Base-by-base conservation (phyloP, 495 filamentous ascomycete genomes). In the Rhypophila decipiens region DNA sequence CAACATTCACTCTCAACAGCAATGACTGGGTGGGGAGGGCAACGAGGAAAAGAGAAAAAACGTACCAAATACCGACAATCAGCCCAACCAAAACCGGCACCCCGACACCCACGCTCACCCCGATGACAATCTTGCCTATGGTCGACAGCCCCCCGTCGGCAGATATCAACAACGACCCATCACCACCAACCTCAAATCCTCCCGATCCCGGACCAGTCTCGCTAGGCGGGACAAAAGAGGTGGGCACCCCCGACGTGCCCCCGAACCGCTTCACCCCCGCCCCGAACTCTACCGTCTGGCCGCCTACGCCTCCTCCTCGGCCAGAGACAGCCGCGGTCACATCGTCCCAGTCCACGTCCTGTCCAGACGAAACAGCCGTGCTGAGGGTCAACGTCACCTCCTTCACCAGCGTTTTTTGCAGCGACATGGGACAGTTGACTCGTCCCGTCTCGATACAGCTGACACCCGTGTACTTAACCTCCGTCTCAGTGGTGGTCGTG, bases 401-500 rank as follows among this genome's bases (percentile, higher is more conserved):
- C 2, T 58, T 50, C 9, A 57, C 64, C 0, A 58, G 56, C 2
- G 72, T 72, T 11, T 55, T 64, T 42, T 75, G 75, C 15, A 69
- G 56, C 3, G 68, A 69, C 11, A 42, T 62, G 1, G 76, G 75
- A 47, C 76, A 79, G 53, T 71, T 67, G 42, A 70, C 44, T 10
- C 73, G 34, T 13, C 68, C 69, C 0, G 65, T 52, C 11, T 63
- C 64, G 7, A 60, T 23, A 47, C 74, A 78, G 15, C 43, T 50
- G 17, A 61, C 49, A 21, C 59, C 74, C 0, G 68, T 72, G 44
- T 66, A 70, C n/a, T n/a, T n/a, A 0, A 60, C 57, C 10, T 60
- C 50, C 34, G 56, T 60, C 12, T 59, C 59, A 2, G 50, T 63
- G 7, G 67, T 49, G 5, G 67, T 70, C 18, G 61, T 65, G 31